Percentiles rank a stretch among this genome's conserved stretches.
These are phyloP conservation scores for Lasiosphaeris hirsuta DNA, from an alignment of 495 filamentous ascomycete species.

Conservation along the genomic window DNA sequence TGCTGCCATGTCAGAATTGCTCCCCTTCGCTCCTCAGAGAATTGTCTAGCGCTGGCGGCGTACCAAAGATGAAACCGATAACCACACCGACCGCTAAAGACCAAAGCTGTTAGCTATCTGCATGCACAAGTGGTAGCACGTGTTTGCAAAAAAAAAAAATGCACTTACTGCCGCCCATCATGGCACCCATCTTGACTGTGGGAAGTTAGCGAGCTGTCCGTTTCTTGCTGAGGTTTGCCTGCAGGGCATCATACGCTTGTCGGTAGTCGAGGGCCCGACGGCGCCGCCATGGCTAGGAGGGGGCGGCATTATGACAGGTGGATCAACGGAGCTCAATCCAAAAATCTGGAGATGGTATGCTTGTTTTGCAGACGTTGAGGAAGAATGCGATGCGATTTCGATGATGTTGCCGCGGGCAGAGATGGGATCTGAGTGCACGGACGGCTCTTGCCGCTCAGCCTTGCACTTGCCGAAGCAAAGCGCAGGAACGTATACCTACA, in stretches of 20 bases:
- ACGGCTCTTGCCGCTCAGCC: constrained; percentile 18
- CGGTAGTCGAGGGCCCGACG: constrained; percentile 74
- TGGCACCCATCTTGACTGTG: constrained; percentile 92
- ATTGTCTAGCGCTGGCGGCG: background rate
- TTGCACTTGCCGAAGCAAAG: constrained; percentile 14
- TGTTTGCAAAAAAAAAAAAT: background rate
- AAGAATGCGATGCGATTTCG: constrained; percentile 8
- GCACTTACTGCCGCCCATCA: constrained; percentile 93
- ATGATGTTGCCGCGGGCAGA: constrained; percentile 20
- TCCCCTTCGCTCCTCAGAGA: no score
- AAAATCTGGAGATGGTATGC: background rate
- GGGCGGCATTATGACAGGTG: constrained; percentile 42
- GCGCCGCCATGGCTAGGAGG: constrained; percentile 41
- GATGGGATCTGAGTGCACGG: background rate
- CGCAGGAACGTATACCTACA: background rate
- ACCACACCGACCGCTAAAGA: constrained; percentile 80
- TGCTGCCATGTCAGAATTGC: constrained; percentile 37
- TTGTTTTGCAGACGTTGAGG: background rate
- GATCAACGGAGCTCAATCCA: constrained; percentile 2
- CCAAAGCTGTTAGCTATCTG: constrained; percentile 11
- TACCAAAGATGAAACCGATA: constrained; percentile 98
- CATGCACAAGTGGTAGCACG: background rate
- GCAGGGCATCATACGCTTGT: constrained; percentile 68
- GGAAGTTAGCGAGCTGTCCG: constrained; percentile 23
- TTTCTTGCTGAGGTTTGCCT: background rate